Percentiles rank a stretch among this genome's conserved stretches.
These are phyloP conservation scores for Arthrobotrys sphaeroides DNA, from an alignment of 2,329 filamentous ascomycete species.

Conservation along the genomic window DNA sequence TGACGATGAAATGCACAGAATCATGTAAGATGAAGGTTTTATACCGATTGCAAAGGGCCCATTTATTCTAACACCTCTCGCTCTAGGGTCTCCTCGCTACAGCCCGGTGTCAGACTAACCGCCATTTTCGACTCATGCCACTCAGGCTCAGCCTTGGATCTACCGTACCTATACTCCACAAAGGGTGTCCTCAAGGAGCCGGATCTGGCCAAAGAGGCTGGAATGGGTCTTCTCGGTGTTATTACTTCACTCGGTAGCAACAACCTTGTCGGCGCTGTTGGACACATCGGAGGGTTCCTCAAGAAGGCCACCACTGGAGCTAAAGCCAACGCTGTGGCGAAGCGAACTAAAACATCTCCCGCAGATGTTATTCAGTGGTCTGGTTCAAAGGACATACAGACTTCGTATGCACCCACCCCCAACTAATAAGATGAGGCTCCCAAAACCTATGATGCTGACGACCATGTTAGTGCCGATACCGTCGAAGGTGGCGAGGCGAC, in stretches of 20 bases:
- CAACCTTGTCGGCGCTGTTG: constrained; percentile 82
- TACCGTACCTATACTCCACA: constrained; percentile 82
- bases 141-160: constrained; percentile 78
- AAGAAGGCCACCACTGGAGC: constrained; percentile 87
- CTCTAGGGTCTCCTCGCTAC: constrained; percentile 72
- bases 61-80: not conserved
- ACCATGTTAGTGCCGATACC: constrained; percentile 77
- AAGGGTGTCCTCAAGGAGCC: constrained; percentile 81
- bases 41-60: not conserved
- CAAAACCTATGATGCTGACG: constrained; percentile 53
- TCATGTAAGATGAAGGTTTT: constrained; percentile 64
- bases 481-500: constrained; percentile 88
- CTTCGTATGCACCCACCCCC: constrained; percentile 72
- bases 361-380: constrained; percentile 99
- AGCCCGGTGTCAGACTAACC: constrained; percentile 82
- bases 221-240: constrained; percentile 73
- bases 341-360: constrained; percentile 88
- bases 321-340: constrained; percentile 78
- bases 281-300: constrained; percentile 81
- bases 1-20: constrained; percentile 80
- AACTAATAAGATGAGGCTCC: constrained; percentile 50
- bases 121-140: constrained; percentile 85
- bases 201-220: constrained; percentile 81
- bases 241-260: constrained; percentile 83
- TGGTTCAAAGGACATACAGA: constrained; percentile 94